Percentiles rank a stretch among this genome's conserved stretches.
phyloP scores from a whole-genome alignment of 2,329 filamentous ascomycete genomes.

The Cryphonectria carpinicola region DNA sequence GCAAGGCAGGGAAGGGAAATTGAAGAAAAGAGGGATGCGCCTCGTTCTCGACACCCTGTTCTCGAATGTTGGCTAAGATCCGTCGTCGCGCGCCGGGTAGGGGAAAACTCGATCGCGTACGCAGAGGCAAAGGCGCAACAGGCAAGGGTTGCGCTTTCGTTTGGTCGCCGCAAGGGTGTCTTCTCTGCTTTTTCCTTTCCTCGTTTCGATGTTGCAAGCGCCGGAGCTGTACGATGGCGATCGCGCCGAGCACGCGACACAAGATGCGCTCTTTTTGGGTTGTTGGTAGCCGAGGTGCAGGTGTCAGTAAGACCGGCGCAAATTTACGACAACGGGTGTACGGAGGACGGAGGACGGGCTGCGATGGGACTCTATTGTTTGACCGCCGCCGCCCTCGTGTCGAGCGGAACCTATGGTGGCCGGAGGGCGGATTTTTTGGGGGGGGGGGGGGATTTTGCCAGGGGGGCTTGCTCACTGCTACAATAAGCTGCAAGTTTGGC shows the following conservation, averaged over 20 bases:
- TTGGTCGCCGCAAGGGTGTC: neutral
- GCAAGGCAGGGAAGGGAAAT: neutral
- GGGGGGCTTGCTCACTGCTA: neutral
- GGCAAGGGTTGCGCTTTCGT: neutral
- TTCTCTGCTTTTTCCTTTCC: neutral
- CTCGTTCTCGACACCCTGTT: slow-evolving; percentile 17
- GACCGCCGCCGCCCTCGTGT: slow-evolving; percentile 13
- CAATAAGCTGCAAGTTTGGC: neutral
- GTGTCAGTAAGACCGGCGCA: slow-evolving; percentile 24
- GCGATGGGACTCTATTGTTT: neutral
- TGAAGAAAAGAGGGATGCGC: neutral
- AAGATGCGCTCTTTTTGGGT: slow-evolving; percentile 18
- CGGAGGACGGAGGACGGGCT: slow-evolving; percentile 15
- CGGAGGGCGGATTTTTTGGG: neutral
- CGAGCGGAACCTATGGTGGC: slow-evolving; percentile 18
- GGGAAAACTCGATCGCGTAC: neutral
- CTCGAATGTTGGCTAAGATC: slow-evolving; percentile 17
- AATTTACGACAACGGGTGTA: slow-evolving; percentile 15
- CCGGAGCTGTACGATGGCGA: slow-evolving; percentile 1
- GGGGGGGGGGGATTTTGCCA: neutral
- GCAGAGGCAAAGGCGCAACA: neutral
- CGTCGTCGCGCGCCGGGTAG: neutral
- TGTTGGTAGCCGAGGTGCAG: slow-evolving; percentile 14
- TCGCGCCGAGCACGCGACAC: slow-evolving; percentile 23
- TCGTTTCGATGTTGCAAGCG: neutral